These are phyloP conservation scores for Candida ponderosae DNA, from an alignment of 805 yeast genomes.

Conservation along the genomic window DNA sequence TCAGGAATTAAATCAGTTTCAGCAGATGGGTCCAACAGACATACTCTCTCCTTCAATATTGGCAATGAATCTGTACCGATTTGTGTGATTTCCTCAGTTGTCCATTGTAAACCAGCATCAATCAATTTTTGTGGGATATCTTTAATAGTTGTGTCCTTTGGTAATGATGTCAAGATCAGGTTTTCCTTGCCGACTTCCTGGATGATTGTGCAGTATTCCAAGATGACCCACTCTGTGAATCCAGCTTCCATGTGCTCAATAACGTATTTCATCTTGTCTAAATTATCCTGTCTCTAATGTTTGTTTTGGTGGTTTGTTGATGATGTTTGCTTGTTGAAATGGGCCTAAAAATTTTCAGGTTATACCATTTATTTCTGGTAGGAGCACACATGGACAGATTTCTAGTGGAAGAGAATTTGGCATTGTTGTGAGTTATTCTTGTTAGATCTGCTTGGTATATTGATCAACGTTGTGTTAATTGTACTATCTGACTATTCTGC, in stretches of 20 bases:
- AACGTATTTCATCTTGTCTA: constrained; percentile 64
- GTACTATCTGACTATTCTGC: too few relatives aligned
- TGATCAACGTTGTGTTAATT: too few relatives aligned
- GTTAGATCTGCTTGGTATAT: too few relatives aligned
- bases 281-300: neutral
- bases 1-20: constrained; percentile 60
- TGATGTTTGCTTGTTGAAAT: too few relatives aligned
- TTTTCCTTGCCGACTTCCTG: constrained; percentile 76
- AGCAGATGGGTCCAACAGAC: constrained; percentile 89
- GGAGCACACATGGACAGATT: too few relatives aligned
- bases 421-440: too few relatives aligned
- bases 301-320: too few relatives aligned
- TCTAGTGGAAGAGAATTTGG: too few relatives aligned
- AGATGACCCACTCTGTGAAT: constrained; percentile 89
- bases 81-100: constrained; percentile 60
- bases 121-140: constrained; percentile 58
- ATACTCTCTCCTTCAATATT: constrained; percentile 52
- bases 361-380: too few relatives aligned
- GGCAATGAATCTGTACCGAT: constrained; percentile 25
- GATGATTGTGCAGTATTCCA: constrained; percentile 80
- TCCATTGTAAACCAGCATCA: constrained; percentile 71
- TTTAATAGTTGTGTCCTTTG: constrained; percentile 45
- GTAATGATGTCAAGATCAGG: constrained; percentile 69
- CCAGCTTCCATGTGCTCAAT: constrained; percentile 98
- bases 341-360: too few relatives aligned